A percentile compares a stretch with the other conserved stretches of the same genome.
Conservation (phyloP, 805 yeast species). For the Danielozyma ontarioensis region DNA sequence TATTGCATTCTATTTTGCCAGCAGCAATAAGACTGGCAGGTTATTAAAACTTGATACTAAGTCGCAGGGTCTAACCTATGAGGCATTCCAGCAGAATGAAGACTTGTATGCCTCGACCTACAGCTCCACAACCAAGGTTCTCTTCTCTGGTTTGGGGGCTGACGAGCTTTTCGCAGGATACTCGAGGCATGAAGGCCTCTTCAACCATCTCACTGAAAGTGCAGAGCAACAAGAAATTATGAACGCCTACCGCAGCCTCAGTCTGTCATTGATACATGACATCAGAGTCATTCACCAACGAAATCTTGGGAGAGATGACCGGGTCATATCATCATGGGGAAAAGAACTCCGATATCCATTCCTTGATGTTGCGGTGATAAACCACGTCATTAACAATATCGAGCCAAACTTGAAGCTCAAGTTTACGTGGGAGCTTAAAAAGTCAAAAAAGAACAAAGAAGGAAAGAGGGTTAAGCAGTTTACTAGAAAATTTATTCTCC, state of each 20-base stretch:
- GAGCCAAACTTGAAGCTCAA: conserved; percentile 44
- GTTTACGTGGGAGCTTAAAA: conserved; percentile 19
- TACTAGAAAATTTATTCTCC: conserved; percentile 49
- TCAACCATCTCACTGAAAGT: conserved; percentile 23
- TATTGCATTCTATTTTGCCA: conserved; percentile 89
- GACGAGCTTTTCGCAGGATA: conserved; percentile 97
- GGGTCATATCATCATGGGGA: conserved; percentile 82
- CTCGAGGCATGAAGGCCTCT: conserved; percentile 66
- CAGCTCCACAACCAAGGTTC: conserved; percentile 55
- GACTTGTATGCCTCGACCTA: conserved; percentile 21
- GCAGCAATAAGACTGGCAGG: conserved; percentile 43
- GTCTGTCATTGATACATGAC: conserved; percentile 61
- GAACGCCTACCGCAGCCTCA: conserved; percentile 34
- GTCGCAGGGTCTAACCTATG: too few relatives aligned
- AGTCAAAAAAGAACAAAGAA: conserved; percentile 21
- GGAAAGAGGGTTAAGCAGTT: conserved; percentile 17
- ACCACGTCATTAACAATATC: conserved; percentile 39
- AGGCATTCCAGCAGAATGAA: too few relatives aligned
- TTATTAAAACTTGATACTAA: too few relatives aligned
- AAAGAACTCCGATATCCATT: conserved; percentile 88
- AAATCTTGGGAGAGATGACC: conserved; percentile 87
- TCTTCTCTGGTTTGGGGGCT: conserved; percentile 93
- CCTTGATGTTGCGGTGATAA: conserved; percentile 58
- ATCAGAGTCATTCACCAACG: conserved; percentile 69
- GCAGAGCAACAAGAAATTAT: conserved; percentile 11